A percentile compares a stretch with the other conserved stretches of the same genome.
phyloP scores from a whole-genome alignment of 768 basidiomycete species.

The Suillus hirtellus region DNA sequence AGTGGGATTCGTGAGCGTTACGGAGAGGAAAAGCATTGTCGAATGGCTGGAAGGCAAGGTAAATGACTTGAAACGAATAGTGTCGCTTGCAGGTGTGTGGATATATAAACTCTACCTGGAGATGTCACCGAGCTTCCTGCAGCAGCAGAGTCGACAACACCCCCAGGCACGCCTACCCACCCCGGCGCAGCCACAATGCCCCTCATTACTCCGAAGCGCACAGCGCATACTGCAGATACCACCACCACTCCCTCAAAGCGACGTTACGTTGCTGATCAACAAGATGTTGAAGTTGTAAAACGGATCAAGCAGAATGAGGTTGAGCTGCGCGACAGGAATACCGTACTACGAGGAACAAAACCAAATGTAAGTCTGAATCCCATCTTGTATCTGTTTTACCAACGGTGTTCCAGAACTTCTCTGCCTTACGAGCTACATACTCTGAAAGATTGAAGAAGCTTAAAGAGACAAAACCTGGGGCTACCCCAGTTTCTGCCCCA shows the following conservation, averaged over 20 bases:
- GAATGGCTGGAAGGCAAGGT: slow-evolving; percentile 77
- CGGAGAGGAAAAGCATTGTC: slow-evolving; percentile 82
- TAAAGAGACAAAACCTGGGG: slow-evolving; percentile 63
- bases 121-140: background rate
- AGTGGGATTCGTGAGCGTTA: slow-evolving; percentile 79
- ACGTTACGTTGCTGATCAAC: slow-evolving; percentile 73
- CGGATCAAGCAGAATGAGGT: slow-evolving; percentile 72
- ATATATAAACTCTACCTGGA: background rate
- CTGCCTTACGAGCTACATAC: slow-evolving; percentile 62
- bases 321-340: slow-evolving; percentile 81
- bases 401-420: slow-evolving; percentile 65
- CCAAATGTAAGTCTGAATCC: slow-evolving; percentile 60
- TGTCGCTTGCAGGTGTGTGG: slow-evolving; percentile 24
- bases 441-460: slow-evolving; percentile 78
- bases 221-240: slow-evolving; percentile 26
- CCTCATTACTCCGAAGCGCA: slow-evolving; percentile 26
- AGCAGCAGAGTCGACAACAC: slow-evolving; percentile 55
- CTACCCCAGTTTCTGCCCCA: slow-evolving; percentile 38
- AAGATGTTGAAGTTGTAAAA: slow-evolving; percentile 85
- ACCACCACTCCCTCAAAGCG: slow-evolving; percentile 61
- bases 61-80: slow-evolving; percentile 27
- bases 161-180: slow-evolving; percentile 55
- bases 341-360: slow-evolving; percentile 81
- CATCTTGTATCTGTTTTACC: background rate
- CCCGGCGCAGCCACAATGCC: slow-evolving; percentile 18